Conservation (phyloP, 495 filamentous ascomycete species). For the Aspergillus panamensis region DNA sequence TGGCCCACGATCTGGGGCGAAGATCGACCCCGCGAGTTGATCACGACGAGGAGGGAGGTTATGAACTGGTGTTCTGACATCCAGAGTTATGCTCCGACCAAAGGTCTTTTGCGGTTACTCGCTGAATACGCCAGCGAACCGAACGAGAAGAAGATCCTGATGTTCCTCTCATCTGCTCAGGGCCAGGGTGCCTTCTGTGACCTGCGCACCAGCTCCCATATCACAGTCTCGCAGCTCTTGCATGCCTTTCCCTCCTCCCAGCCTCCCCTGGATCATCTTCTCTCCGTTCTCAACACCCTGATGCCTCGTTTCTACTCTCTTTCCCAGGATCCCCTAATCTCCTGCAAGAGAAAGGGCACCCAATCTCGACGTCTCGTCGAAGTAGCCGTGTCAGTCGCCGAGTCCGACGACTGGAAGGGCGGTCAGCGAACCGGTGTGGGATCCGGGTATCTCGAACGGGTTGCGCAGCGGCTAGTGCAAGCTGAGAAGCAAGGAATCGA, state of each 20-base stretch:
- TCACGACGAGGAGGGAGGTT: conserved; percentile 85
- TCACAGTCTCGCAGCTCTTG: conserved; percentile 80
- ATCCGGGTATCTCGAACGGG: conserved; percentile 80
- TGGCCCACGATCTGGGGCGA: conserved; percentile 99
- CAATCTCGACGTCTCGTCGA: conserved; percentile 82
- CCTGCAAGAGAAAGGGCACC: conserved; percentile 61
- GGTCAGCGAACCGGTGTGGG: conserved; percentile 67
- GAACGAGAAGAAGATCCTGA: conserved; percentile 81
- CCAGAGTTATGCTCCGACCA: conserved; percentile 87
- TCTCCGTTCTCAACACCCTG: conserved; percentile 75
- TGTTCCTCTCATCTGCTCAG: conserved; percentile 82
- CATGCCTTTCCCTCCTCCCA: conserved; percentile 88
- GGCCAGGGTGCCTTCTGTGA: conserved; percentile 94
- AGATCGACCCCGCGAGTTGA: conserved; percentile 74
- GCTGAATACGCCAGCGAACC: conserved; percentile 77
- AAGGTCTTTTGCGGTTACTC: conserved; percentile 78
- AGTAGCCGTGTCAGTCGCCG: conserved; percentile 91
- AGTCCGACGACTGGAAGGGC: conserved; percentile 72
- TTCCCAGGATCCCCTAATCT: conserved; percentile 89
- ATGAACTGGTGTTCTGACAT: conserved; percentile 94
- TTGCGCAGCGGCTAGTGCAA: conserved; percentile 65
- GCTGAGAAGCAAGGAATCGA: conserved; percentile 56
- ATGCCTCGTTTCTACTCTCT: conserved; percentile 99
- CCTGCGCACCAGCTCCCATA: conserved; percentile 82
- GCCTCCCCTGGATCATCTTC: conserved; percentile 75